Evolutionary conservation across 164 flowering plant species (phyloP), one percentile per base, ranked within the genome.

Genomic region (Liquidambar formosana): DNA sequence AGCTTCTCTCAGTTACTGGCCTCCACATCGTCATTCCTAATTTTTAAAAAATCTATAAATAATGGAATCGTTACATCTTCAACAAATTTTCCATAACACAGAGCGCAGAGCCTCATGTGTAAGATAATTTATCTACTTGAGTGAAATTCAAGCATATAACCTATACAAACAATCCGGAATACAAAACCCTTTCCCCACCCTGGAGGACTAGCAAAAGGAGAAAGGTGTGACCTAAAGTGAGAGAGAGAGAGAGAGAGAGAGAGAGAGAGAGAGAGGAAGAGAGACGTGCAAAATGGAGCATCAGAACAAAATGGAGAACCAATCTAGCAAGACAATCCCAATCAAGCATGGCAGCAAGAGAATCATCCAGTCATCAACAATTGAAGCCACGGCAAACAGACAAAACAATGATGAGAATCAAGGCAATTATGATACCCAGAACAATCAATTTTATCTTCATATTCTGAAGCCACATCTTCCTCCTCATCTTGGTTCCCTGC

Each of bases 341-440:
- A 57, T 51, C 53, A 72, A 13, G 16, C 64, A 65, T 26, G 63
- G 64, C 25, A 23, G 44, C 54, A 9, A n/a, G 56, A 22, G 28
- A 66, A 47, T n/a, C n/a, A n/a, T n/a, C n/a, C n/a, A n/a, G 19
- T 22, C 57, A 48, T 58, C 45, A 47, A 65, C 89, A 85, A 0
- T 74, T 73, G 76, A 83, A 81, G 48, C 85, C 83, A 66, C 23
- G 87, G 73, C 89, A 85, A 48, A 85, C 60, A 4, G 86, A 79
- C 49, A 85, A 19, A 10, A 79, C 9, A 10, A 85, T 76, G 54
- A 83, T 67, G 15, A 66, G 60, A 54, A 66, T 66, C 57, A 66
- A 22, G 11, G 49, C 69, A 54, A 66, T 66, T 27, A 66, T 21
- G 45, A 66, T 66, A 25, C 60, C 69, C 52, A 66, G 46, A 5